phyloP scores from a whole-genome alignment of 495 filamentous ascomycete genomes.

The Oleoguttula mirabilis region DNA sequence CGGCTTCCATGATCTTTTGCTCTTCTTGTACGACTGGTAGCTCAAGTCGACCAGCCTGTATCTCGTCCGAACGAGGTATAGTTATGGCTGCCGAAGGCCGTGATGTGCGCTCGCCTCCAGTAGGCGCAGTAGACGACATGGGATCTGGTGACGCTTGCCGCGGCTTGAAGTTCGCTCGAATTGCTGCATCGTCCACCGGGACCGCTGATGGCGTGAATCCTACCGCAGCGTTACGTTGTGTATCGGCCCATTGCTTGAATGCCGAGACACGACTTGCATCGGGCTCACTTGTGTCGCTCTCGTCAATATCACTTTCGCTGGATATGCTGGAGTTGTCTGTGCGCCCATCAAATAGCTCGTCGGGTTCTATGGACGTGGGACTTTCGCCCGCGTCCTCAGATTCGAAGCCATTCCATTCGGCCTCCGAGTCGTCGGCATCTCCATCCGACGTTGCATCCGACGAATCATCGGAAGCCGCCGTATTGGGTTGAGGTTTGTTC shows the following conservation, averaged over 20 bases:
- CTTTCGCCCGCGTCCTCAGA: conserved; percentile 10
- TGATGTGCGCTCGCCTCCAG: conserved; percentile 25
- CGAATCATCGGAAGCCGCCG: not conserved
- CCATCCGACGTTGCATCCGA: not conserved
- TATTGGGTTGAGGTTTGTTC: not conserved
- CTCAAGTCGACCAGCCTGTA: conserved; percentile 65
- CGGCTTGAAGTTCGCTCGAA: conserved; percentile 43
- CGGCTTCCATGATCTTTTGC: conserved; percentile 96
- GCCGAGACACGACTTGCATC: conserved; percentile 40
- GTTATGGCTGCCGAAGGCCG: conserved; percentile 11
- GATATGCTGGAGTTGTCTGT: conserved; percentile 23
- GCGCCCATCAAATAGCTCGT: conserved; percentile 16
- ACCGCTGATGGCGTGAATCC: conserved; percentile 42
- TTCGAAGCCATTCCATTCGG: conserved; percentile 51
- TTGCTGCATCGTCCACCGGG: conserved; percentile 6
- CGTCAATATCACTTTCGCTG: conserved; percentile 18
- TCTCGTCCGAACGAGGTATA: conserved; percentile 53
- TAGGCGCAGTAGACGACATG: conserved; percentile 58
- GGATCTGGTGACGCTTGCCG: conserved; percentile 60
- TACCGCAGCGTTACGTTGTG: conserved; percentile 66
- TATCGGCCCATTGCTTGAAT: conserved; percentile 91
- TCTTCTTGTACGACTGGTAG: conserved; percentile 89
- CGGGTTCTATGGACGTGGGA: conserved; percentile 3
- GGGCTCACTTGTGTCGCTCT: conserved; percentile 16
- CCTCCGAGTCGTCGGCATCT: conserved; percentile 20